A percentile compares a stretch with the other conserved stretches of the same genome.
These are phyloP conservation scores for Elongisporangium prolatum DNA, from an alignment of 352 stramenopile genomes.

Conservation along the genomic window DNA sequence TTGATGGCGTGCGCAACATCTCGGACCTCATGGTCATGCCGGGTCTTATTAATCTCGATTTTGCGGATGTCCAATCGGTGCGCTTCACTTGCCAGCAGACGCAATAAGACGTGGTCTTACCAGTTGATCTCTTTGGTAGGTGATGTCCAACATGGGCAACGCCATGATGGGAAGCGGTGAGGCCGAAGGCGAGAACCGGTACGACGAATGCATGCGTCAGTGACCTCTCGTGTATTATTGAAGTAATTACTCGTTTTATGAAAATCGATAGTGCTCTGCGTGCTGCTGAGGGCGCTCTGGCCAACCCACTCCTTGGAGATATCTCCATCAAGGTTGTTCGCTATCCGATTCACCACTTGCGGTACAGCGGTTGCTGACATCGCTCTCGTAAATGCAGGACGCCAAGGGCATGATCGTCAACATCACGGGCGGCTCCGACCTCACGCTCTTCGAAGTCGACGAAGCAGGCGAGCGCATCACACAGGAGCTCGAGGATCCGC, in stretches of 20 bases:
- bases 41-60: slow-evolving; percentile 85
- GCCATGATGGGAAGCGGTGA: slow-evolving; percentile 92
- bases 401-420: slow-evolving; percentile 94
- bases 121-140: slow-evolving; percentile 16
- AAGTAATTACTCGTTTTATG: neutral
- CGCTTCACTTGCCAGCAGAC: slow-evolving; percentile 2
- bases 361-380: neutral
- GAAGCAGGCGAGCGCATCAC: slow-evolving; percentile 85
- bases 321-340: slow-evolving; percentile 76
- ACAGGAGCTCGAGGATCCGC: slow-evolving; percentile 80
- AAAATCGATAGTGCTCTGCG: slow-evolving; percentile 45
- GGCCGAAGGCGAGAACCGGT: slow-evolving; percentile 87
- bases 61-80: slow-evolving; percentile 84
- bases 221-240: neutral
- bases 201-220: slow-evolving; percentile 1
- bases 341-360: neutral
- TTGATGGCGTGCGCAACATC: slow-evolving; percentile 87
- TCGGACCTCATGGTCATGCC: slow-evolving; percentile 88
- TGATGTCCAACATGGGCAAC: slow-evolving; percentile 87
- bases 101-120: neutral
- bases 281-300: slow-evolving; percentile 81
- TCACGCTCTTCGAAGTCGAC: slow-evolving; percentile 92
- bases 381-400: slow-evolving; percentile 25
- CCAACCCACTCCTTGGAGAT: slow-evolving; percentile 86
- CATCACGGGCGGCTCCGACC: slow-evolving; percentile 91